phyloP scores from a whole-genome alignment of 2,329 filamentous ascomycete species.

The Elsinoe fawcettii region DNA sequence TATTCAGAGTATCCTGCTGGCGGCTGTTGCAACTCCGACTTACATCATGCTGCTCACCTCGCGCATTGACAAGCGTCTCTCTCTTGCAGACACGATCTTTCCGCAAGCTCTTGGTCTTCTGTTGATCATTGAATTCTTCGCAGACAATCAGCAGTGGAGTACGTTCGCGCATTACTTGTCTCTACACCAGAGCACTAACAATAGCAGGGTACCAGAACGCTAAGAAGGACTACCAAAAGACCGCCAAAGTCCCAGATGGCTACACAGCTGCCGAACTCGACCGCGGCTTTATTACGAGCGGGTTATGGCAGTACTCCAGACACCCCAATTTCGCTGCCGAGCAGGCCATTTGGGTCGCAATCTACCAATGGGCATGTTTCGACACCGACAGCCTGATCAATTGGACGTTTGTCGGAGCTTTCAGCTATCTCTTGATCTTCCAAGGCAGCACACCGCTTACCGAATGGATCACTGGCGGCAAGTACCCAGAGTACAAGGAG shows the following conservation, averaged over 20 bases:
- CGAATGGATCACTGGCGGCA: constrained; percentile 67
- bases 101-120: constrained; percentile 49
- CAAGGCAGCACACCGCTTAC: constrained; percentile 85
- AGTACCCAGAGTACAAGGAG: constrained; percentile 79
- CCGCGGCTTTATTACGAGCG: constrained; percentile 76
- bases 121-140: constrained; percentile 64
- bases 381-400: constrained; percentile 63
- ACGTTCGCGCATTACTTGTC: too few species aligned
- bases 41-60: constrained; percentile 72
- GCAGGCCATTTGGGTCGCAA: constrained; percentile 76
- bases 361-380: constrained; percentile 84
- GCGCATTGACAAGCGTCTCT: constrained; percentile 46
- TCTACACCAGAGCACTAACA: background rate
- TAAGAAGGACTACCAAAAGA: constrained; percentile 66
- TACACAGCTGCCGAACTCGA: constrained; percentile 66
- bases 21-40: constrained; percentile 67
- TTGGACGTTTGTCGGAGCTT: constrained; percentile 67
- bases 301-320: constrained; percentile 78
- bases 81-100: constrained; percentile 50
- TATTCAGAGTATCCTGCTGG: constrained; percentile 66
- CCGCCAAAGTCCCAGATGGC: constrained; percentile 58
- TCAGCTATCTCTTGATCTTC: constrained; percentile 70
- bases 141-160: constrained; percentile 91
- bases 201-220: constrained; percentile 65
- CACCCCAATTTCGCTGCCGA: constrained; percentile 95